phyloP scores from a whole-genome alignment of 768 basidiomycete species.

The Pisolithus microcarpus region DNA sequence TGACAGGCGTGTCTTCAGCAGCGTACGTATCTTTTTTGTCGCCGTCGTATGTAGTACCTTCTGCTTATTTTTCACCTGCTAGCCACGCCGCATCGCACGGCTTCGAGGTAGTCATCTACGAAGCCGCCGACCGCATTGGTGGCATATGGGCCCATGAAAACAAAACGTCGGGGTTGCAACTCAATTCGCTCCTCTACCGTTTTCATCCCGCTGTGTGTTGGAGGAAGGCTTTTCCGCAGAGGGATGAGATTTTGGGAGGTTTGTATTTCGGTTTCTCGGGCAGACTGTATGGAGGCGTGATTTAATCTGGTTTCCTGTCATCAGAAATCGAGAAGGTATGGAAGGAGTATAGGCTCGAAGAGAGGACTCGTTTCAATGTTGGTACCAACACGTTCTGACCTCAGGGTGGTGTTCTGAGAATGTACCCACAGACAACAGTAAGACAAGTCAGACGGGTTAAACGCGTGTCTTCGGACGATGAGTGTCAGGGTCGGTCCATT shows the following conservation, averaged over 20 bases:
- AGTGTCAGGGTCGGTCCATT: neutral
- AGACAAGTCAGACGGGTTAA: conserved; percentile 28
- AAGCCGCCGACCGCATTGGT: conserved; percentile 30
- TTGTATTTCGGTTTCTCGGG: neutral
- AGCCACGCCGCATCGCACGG: conserved; percentile 43
- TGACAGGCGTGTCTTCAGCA: conserved; percentile 47
- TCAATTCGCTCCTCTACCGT: conserved; percentile 45
- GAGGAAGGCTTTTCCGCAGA: conserved; percentile 36
- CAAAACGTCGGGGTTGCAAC: conserved; percentile 42
- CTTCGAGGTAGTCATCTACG: conserved; percentile 47
- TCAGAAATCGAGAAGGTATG: conserved; percentile 37
- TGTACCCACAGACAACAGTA: conserved; percentile 25
- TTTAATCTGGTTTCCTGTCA: neutral
- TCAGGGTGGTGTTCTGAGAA: neutral
- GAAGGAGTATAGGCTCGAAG: conserved; percentile 43
- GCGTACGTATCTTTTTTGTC: conserved; percentile 24
- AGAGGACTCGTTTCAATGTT: conserved; percentile 39
- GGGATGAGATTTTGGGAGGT: conserved; percentile 47
- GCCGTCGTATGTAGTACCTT: neutral
- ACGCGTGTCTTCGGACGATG: conserved; percentile 10
- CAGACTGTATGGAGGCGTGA: no score
- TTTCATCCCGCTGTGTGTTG: conserved; percentile 42
- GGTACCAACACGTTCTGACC: neutral
- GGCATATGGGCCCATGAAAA: conserved; percentile 50
- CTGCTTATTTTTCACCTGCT: neutral